Evolutionary conservation across 495 filamentous ascomycete genomes (phyloP).

Genomic region (Oidiodendron maius): DNA sequence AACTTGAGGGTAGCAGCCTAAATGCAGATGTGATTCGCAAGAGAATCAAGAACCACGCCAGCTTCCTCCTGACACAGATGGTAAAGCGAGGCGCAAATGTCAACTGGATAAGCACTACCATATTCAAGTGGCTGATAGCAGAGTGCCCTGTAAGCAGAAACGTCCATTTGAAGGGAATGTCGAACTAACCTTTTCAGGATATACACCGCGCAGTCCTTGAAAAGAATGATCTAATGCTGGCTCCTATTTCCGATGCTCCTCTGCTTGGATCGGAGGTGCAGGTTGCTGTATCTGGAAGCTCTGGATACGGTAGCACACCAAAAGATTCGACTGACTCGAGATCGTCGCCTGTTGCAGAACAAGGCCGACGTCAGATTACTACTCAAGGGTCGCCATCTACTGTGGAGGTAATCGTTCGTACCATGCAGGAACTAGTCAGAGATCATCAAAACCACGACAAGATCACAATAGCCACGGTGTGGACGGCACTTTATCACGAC

Average conservation of each 20-base stretch:
- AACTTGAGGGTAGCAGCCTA: not conserved
- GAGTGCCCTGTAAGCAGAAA: constrained; percentile 28
- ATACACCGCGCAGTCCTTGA: not conserved
- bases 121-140: constrained; percentile 29
- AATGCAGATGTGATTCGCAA: not conserved
- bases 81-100: not conserved
- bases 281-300: not conserved
- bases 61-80: not conserved
- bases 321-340: not conserved
- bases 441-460: not conserved
- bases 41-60: not conserved
- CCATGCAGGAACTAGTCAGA: not conserved
- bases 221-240: not conserved
- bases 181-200: not conserved
- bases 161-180: not conserved
- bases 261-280: not conserved
- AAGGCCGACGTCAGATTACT: not conserved
- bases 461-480: not conserved
- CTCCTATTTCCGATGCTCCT: not conserved
- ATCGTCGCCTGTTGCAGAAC: not conserved
- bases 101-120: constrained; percentile 28
- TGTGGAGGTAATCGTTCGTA: not conserved
- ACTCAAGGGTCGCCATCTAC: not conserved
- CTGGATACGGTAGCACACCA: not conserved
- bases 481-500: not conserved